Percentiles rank a stretch among this genome's conserved stretches.
These are phyloP conservation scores for Agaricales sp. DNA, from an alignment of 1,284 basidiomycete species.

Conservation along the genomic window DNA sequence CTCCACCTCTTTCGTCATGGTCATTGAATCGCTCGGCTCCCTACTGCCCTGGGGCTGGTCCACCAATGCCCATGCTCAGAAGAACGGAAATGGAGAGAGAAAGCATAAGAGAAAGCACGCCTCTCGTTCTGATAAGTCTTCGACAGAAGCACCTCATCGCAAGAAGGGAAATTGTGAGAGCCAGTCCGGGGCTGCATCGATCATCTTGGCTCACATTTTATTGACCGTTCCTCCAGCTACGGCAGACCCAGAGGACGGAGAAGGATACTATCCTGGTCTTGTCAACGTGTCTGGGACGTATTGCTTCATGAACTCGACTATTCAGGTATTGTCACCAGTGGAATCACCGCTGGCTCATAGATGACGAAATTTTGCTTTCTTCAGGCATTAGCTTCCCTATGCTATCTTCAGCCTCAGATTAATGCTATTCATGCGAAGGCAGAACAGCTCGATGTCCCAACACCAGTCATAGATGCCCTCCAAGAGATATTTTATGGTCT, in stretches of 20 bases:
- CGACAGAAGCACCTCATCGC: not conserved
- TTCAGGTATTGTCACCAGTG: constrained; percentile 48
- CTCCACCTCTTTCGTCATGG: not conserved
- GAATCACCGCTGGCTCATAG: constrained; percentile 4
- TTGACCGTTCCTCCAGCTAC: too few relatives aligned
- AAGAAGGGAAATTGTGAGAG: not conserved
- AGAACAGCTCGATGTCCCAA: constrained; percentile 65
- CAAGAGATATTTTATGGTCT: constrained; percentile 55
- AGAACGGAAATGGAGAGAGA: not conserved
- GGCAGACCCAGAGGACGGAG: constrained; percentile 12
- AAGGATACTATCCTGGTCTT: constrained; percentile 71
- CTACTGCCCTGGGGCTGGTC: not conserved
- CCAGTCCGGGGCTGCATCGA: too few relatives aligned
- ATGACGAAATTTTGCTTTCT: constrained; percentile 4
- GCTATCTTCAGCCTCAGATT: constrained; percentile 68
- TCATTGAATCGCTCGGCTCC: not conserved
- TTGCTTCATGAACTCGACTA: constrained; percentile 90
- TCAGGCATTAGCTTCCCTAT: constrained; percentile 77
- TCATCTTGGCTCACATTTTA: too few relatives aligned
- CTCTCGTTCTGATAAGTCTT: not conserved
- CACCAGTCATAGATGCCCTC: constrained; percentile 76
- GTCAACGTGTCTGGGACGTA: constrained; percentile 92
- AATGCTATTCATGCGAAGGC: constrained; percentile 64
- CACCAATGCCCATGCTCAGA: not conserved
- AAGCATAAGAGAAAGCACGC: not conserved